Percentiles rank a stretch among this genome's conserved stretches.
Evolutionary conservation across 176 grass and related monocot species (phyloP).

Genomic region (Aegilops speltoides): DNA sequence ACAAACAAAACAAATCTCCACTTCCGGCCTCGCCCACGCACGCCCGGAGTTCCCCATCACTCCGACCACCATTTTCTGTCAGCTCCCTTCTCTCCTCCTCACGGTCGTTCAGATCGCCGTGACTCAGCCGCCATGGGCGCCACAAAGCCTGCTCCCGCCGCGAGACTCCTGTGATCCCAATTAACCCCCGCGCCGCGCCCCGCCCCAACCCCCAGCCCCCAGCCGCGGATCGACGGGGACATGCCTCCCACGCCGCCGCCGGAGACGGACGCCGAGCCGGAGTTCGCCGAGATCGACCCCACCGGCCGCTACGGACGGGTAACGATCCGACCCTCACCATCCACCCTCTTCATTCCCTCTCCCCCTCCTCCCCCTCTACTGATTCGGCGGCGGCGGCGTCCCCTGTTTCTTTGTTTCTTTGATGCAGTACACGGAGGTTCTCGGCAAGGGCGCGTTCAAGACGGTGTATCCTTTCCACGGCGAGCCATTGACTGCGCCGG

Average conservation of each 20-base stretch:
- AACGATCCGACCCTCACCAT: neutral
- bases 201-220: neutral
- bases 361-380: neutral
- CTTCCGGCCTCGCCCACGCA: neutral
- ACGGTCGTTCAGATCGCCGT: neutral
- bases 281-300: conserved; percentile 76
- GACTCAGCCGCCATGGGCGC: conserved; percentile 1
- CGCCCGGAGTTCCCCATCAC: neutral
- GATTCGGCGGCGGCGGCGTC: neutral
- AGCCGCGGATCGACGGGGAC: neutral
- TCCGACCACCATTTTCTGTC: neutral
- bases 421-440: conserved; percentile 68
- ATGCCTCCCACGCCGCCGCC: conserved; percentile 34
- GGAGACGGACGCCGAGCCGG: conserved; percentile 34
- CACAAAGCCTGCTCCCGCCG: conserved; percentile 18
- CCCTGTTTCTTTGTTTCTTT: neutral
- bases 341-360: too few relatives aligned
- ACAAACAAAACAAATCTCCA: neutral
- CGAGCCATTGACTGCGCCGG: neutral
- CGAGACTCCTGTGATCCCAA: conserved; percentile 42
- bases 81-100: neutral
- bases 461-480: conserved; percentile 69
- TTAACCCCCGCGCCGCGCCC: neutral
- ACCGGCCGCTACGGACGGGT: conserved; percentile 77
- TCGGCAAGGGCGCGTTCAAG: conserved; percentile 79